Conservation (phyloP, 1,284 basidiomycete genomes). For the Cryptococcus sp. region DNA sequence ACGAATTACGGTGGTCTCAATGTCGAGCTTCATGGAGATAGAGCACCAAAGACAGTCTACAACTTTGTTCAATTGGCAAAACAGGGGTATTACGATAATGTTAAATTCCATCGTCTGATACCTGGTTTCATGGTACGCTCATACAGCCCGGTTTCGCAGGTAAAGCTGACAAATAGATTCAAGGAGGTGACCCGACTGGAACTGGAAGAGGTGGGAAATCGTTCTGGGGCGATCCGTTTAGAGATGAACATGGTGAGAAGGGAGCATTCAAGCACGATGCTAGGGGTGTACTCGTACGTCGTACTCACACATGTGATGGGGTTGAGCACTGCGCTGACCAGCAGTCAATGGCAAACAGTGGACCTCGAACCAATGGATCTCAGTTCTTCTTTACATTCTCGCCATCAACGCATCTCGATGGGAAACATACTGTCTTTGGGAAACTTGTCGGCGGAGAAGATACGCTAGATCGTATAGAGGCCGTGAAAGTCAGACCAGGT, state of each 20-base stretch:
- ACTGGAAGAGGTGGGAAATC: slow-evolving; percentile 90
- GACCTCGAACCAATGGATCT: slow-evolving; percentile 59
- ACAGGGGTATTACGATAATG: slow-evolving; percentile 80
- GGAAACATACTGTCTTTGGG: slow-evolving; percentile 83
- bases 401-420: slow-evolving; percentile 65
- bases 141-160: neutral
- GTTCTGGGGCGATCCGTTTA: slow-evolving; percentile 92
- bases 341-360: slow-evolving; percentile 83
- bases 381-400: slow-evolving; percentile 90
- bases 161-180: slow-evolving; percentile 56
- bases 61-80: slow-evolving; percentile 92
- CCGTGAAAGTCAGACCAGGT: slow-evolving; percentile 70
- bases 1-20: slow-evolving; percentile 88
- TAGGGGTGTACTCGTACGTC: slow-evolving; percentile 61
- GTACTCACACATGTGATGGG: no score
- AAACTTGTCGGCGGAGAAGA: slow-evolving; percentile 93
- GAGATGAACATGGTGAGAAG: slow-evolving; percentile 84
- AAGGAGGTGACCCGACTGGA: slow-evolving; percentile 94
- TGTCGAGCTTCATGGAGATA: slow-evolving; percentile 67
- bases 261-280: slow-evolving; percentile 78
- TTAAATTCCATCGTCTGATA: slow-evolving; percentile 81
- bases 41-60: slow-evolving; percentile 96
- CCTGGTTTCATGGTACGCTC: slow-evolving; percentile 90
- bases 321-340: neutral
- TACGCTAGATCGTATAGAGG: slow-evolving; percentile 77